phyloP scores from a whole-genome alignment of 306 rosid species.

The Vigna unguiculata region DNA sequence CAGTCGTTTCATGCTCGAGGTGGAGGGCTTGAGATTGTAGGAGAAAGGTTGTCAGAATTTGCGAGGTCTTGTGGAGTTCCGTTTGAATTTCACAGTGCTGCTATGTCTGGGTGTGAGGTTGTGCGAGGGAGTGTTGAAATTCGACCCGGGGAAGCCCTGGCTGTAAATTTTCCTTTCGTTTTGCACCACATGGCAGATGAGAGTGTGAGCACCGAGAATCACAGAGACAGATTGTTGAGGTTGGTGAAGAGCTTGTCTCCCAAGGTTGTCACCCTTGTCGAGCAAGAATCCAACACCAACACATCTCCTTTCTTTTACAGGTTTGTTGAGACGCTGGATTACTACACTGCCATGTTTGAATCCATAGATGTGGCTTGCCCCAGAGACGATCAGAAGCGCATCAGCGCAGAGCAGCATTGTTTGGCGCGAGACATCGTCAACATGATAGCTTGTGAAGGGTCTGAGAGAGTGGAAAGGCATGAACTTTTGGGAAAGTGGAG shows the following conservation, averaged over 20 bases:
- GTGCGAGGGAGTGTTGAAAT: conserved; percentile 48
- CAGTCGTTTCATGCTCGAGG: conserved; percentile 89
- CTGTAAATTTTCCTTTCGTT: conserved; percentile 74
- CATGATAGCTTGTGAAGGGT: conserved; percentile 91
- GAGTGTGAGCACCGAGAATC: conserved; percentile 85
- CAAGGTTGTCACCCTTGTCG: conserved; percentile 78
- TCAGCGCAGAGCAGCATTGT: conserved; percentile 79
- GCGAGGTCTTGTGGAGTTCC: conserved; percentile 63
- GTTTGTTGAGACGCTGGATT: conserved; percentile 73
- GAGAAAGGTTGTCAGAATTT: conserved; percentile 52
- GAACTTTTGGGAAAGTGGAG: conserved; percentile 84
- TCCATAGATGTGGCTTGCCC: conserved; percentile 67
- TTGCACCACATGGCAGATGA: conserved; percentile 97
- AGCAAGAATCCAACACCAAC: conserved; percentile 95
- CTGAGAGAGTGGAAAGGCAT: conserved; percentile 90
- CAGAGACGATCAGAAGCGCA: conserved; percentile 67
- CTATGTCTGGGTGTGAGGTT: conserved; percentile 75
- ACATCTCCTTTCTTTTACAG: conserved; percentile 74
- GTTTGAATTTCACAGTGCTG: conserved; percentile 77
- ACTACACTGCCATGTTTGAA: conserved; percentile 86
- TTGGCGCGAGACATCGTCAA: conserved; percentile 92
- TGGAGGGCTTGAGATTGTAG: conserved; percentile 81
- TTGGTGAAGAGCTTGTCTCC: conserved; percentile 81
- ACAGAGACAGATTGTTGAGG: conserved; percentile 80
- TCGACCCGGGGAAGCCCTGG: conserved; percentile 73